Conservation (phyloP, 192 early-diverging fungal genomes). For the Coemansia sp. region DNA sequence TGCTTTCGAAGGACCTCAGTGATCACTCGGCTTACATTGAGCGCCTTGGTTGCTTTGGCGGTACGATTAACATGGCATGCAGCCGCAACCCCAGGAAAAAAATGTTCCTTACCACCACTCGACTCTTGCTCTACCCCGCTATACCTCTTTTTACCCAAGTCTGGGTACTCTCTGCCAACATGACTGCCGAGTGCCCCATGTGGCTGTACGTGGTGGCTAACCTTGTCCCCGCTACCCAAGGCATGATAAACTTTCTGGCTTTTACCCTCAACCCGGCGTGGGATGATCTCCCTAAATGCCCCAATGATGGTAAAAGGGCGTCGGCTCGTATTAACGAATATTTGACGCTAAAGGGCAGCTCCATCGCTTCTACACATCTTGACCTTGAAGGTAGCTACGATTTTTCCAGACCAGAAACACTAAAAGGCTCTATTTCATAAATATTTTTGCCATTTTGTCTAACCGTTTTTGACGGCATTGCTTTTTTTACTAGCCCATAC, state of each 20-base stretch:
- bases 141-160: slow-evolving; percentile 40
- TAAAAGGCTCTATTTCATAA: background rate
- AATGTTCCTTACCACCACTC: slow-evolving; percentile 15
- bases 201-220: slow-evolving; percentile 50
- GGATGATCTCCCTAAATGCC: slow-evolving; percentile 2
- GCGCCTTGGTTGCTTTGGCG: background rate
- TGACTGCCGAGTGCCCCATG: slow-evolving; percentile 25
- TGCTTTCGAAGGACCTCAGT: background rate
- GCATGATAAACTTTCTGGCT: slow-evolving; percentile 37
- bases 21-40: background rate
- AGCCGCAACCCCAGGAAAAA: slow-evolving; percentile 1
- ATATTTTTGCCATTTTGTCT: background rate
- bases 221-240: slow-evolving; percentile 40
- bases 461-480: too few species aligned
- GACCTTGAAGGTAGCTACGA: background rate
- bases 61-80: background rate
- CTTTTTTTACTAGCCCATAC: background rate
- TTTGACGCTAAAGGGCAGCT: slow-evolving; percentile 2
- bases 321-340: background rate
- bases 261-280: slow-evolving; percentile 27
- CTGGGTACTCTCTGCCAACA: slow-evolving; percentile 42
- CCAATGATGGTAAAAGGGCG: background rate
- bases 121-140: slow-evolving; percentile 19
- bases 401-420: background rate
- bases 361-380: background rate